A percentile compares a stretch with the other conserved stretches of the same genome.
Evolutionary conservation across 2,329 filamentous ascomycete genomes (phyloP).

Genomic region (Ambrosiella cleistominuta): DNA sequence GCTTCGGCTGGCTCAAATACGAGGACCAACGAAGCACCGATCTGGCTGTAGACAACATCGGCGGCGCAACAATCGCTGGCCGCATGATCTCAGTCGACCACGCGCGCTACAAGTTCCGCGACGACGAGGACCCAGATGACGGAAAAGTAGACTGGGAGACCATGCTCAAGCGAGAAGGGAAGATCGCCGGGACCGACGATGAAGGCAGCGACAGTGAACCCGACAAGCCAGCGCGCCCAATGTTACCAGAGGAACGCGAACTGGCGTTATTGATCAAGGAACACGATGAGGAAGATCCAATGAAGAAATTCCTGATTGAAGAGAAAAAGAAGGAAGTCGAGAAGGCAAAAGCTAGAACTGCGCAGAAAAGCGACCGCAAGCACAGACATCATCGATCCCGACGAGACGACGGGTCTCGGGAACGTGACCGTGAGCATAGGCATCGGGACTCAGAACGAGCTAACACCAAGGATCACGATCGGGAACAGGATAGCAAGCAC

Average conservation of each 20-base stretch:
- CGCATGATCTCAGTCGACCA: conserved; percentile 78
- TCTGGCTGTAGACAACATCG: conserved; percentile 87
- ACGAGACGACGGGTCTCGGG: neutral
- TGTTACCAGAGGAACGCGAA: conserved; percentile 69
- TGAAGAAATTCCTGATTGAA: conserved; percentile 80
- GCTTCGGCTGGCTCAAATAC: conserved; percentile 94
- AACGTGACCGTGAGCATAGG: too few relatives aligned
- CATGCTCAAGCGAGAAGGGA: conserved; percentile 35
- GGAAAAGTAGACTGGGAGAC: conserved; percentile 42
- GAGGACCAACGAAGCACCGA: conserved; percentile 95
- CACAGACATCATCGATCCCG: conserved; percentile 15
- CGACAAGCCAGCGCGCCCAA: conserved; percentile 32
- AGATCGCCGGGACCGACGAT: conserved; percentile 26
- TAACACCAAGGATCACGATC: neutral
- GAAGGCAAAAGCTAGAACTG: conserved; percentile 34
- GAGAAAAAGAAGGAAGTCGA: conserved; percentile 84
- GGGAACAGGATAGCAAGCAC: neutral
- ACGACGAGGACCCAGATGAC: conserved; percentile 53
- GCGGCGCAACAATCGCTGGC: conserved; percentile 68
- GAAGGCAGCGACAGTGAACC: conserved; percentile 23
- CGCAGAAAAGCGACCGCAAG: conserved; percentile 26
- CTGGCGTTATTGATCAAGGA: conserved; percentile 56
- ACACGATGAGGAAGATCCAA: conserved; percentile 90
- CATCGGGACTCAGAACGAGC: too few relatives aligned
- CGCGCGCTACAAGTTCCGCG: conserved; percentile 73